A percentile compares a stretch with the other conserved stretches of the same genome.
Evolutionary conservation across 148 eudicot genomes (phyloP).

Genomic region (Rhododendron molle): DNA sequence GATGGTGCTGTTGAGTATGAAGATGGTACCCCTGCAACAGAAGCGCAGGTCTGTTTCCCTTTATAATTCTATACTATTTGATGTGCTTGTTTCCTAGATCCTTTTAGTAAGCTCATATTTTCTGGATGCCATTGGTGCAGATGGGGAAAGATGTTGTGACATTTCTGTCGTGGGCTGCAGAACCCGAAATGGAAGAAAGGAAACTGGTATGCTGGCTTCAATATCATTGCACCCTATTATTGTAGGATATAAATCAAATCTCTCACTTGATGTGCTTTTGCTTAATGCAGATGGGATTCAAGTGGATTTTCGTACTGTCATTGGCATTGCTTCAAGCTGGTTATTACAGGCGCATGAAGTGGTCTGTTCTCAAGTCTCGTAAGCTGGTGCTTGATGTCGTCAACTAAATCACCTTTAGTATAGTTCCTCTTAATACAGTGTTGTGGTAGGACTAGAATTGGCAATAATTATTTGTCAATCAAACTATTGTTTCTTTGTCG

Average conservation of each 20-base stretch:
- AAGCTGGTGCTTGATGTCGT: constrained; percentile 87
- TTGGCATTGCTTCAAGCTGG: constrained; percentile 93
- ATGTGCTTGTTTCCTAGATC: neutral
- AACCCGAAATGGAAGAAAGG: constrained; percentile 99
- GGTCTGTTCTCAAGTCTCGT: constrained; percentile 92
- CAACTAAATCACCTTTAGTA: constrained; percentile 44
- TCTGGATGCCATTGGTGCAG: constrained; percentile 33
- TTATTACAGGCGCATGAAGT: constrained; percentile 95
- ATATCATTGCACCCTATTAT: neutral
- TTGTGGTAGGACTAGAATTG: constrained; percentile 7
- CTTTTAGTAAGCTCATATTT: neutral
- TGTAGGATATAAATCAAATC: no score
- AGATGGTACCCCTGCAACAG: constrained; percentile 93
- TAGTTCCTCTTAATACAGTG: neutral
- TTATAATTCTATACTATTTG: neutral
- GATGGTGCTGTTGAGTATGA: constrained; percentile 97
- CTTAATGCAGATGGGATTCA: constrained; percentile 88
- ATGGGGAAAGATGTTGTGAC: constrained; percentile 95
- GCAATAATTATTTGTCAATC: constrained; percentile 13
- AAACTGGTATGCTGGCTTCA: constrained; percentile 54
- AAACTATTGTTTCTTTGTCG: neutral
- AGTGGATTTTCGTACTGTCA: constrained; percentile 93
- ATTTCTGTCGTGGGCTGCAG: constrained; percentile 94
- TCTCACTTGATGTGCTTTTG: neutral
- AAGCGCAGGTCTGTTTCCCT: constrained; percentile 64